Conservation (phyloP, 2,329 filamentous ascomycete species). For the Pseudogymnoascus sp. region DNA sequence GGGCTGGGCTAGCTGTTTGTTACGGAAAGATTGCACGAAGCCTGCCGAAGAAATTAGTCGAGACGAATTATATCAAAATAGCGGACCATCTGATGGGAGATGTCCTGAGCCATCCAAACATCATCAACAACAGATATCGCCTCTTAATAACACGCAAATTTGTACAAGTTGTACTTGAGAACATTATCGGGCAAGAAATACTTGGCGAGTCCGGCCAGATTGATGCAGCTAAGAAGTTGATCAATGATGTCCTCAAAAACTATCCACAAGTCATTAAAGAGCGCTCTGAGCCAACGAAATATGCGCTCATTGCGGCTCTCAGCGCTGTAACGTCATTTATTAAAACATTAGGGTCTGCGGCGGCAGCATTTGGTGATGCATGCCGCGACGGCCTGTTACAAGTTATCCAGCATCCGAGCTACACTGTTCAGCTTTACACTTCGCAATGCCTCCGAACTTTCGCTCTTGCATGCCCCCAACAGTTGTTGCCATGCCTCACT, state of each 20-base stretch:
- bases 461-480: slow-evolving; percentile 83
- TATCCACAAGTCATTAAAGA: slow-evolving; percentile 87
- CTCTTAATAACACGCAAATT: slow-evolving; percentile 78
- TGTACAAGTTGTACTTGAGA: slow-evolving; percentile 74
- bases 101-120: slow-evolving; percentile 65
- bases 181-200: slow-evolving; percentile 71
- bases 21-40: slow-evolving; percentile 74
- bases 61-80: slow-evolving; percentile 73
- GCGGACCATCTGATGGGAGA: slow-evolving; percentile 74
- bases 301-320: slow-evolving; percentile 70
- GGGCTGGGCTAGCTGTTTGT: slow-evolving; percentile 78
- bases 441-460: slow-evolving; percentile 81
- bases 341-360: slow-evolving; percentile 70
- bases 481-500: slow-evolving; percentile 81
- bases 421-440: slow-evolving; percentile 87
- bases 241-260: slow-evolving; percentile 87
- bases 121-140: slow-evolving; percentile 79
- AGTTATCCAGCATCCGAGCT: slow-evolving; percentile 88
- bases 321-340: slow-evolving; percentile 75
- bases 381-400: slow-evolving; percentile 84
- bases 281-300: slow-evolving; percentile 79
- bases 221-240: slow-evolving; percentile 68
- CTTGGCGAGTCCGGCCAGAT: slow-evolving; percentile 85
- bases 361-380: slow-evolving; percentile 67
- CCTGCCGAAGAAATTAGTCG: slow-evolving; percentile 74